These are phyloP conservation scores for Candida hungchunana DNA, from an alignment of 805 yeast species.

Conservation along the genomic window DNA sequence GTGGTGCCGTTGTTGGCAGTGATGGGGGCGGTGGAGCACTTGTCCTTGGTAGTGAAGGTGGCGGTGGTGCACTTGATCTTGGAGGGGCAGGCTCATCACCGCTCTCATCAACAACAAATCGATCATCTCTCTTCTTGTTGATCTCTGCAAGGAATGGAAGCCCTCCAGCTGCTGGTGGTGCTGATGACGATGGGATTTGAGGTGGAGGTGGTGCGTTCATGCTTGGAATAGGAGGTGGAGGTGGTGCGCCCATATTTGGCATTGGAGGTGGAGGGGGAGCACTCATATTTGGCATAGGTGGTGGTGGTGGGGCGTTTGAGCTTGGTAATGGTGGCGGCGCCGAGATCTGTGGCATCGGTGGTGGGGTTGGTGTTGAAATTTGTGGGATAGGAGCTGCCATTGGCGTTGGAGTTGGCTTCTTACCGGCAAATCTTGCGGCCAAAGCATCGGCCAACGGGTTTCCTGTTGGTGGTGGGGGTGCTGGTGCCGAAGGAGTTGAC, in stretches of 20 bases:
- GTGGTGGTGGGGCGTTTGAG: conserved; percentile 8
- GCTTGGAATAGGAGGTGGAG: conserved; percentile 24
- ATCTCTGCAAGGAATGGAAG: conserved; percentile 47
- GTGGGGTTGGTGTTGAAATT: conserved; percentile 15
- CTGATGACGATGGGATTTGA: conserved; percentile 7
- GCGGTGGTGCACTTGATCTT: conserved; percentile 14
- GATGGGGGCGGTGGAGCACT: conserved; percentile 17
- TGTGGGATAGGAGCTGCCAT: conserved; percentile 16
- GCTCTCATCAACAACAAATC: conserved; percentile 36
- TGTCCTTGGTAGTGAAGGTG: conserved; percentile 14
- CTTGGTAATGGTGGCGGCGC: conserved; percentile 10
- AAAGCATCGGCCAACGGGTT: conserved; percentile 18
- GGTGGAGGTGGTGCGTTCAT: conserved; percentile 1
- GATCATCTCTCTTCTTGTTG: conserved; percentile 42
- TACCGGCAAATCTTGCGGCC: conserved; percentile 13
- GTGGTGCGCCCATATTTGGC: conserved; percentile 38
- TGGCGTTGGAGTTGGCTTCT: conserved; percentile 8
- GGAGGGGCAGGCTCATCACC: conserved; percentile 14
- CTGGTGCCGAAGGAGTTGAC: conserved; percentile 23
- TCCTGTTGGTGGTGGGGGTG: conserved; percentile 12
- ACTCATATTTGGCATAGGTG: conserved; percentile 13
- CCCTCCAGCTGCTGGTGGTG: conserved; percentile 29
- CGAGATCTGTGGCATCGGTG: conserved; percentile 24
- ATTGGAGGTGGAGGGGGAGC: conserved; percentile 24
- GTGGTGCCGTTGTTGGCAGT: conserved; percentile 9